Evolutionary conservation across 2,329 filamentous ascomycete species (phyloP), one percentile per base, ranked within the genome.

Genomic region (Teratosphaeria viscida): DNA sequence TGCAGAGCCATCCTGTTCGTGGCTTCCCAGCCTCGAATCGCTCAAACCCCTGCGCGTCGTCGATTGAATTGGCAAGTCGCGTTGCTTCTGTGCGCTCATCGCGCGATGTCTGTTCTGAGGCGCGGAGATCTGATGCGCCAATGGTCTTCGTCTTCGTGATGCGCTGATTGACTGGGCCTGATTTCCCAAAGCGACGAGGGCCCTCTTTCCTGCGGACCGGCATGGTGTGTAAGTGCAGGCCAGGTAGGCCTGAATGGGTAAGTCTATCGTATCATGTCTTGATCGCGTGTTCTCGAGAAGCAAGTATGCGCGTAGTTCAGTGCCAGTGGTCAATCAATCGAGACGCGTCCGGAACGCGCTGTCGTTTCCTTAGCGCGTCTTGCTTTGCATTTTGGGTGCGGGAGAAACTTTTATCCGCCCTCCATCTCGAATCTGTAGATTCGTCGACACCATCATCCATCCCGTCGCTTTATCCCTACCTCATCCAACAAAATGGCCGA

Each of bases 1-100:
- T 99, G 67, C 92, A 90, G 3, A 99, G 83, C 94, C 94, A 99
- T 64, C 95, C 92, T 56, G 88, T 83, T 71, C 86, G 88, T 76
- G 87, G 90, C 71, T 88, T 85, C 55, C 90, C 94, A 35, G 89
- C 86, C 65, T 99, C 95, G 72, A 92, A 96, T 56, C 92, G 88
- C 37, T 86, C 82, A 73, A 99, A 99, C 57, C 94, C 95, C 85
- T 97, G 94, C 63, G 83, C 82, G 77, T 97, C 94, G 77, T 99
- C 95, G 72, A 99, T 96, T 69, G 81, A 84, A 76, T 96, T 85
- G 35, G 90, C 90, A 57, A 96, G 83, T 59, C 85, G 85, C 54
- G 86, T 87, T 43, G 90, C 86, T 76, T 99, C 92, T 76, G 90
- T 85, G 74, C 90, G 95, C 75, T 99, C 94, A 79, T 96, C 90